Base-by-base conservation (phyloP, 306 rosid species). In the Cyclanthera cordifolia region DNA sequence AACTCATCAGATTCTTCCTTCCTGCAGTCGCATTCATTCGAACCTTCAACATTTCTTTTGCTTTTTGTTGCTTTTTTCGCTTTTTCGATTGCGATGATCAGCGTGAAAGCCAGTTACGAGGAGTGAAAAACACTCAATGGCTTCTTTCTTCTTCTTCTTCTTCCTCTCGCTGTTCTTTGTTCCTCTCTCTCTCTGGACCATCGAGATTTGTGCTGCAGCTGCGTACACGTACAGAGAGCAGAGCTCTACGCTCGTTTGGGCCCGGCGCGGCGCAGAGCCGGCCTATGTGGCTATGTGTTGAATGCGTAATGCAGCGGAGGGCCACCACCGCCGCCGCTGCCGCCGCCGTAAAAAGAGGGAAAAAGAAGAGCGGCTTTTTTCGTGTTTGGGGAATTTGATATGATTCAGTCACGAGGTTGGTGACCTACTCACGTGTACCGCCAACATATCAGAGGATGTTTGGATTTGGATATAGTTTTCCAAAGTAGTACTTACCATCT, bases 171-270 rank as follows among this genome's bases (percentile, higher is more conserved):
- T 54, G 17, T 55, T 55, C 37, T 57, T 57, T 20, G 45, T 57
- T n/a, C 65, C n/a, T 30, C 39, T 55, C 69, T 63, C 69, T 55
- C 43, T 57, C n/a, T 28, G 76, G 69, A 72, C 27, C 86, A 76
- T 84, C 63, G 83, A 88, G 84, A 87, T 90, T 82, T 80, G 89
- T 77, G 59, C 60, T 23, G n/a, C 28, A 60, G 48, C 48, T 34
- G 27, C 69, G 48, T 28, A 27, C 43, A 49, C 20, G 6, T 49
- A 49, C 53, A 64, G 69, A 17, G 34, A 11, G 17, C 20, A 64
- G 34, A 5, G 12, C 49, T 14, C 69, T 12, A 21, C 67, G 25
- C 45, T 37, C 10, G 37, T 14, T 54, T 6, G 37, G 37, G 6
- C 3, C 34, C 64, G 64, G 21, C 64, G 64, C 21, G 45, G 41